Evolutionary conservation across 257 asterid genomes (phyloP).

Genomic region (Osmanthus fragrans): DNA sequence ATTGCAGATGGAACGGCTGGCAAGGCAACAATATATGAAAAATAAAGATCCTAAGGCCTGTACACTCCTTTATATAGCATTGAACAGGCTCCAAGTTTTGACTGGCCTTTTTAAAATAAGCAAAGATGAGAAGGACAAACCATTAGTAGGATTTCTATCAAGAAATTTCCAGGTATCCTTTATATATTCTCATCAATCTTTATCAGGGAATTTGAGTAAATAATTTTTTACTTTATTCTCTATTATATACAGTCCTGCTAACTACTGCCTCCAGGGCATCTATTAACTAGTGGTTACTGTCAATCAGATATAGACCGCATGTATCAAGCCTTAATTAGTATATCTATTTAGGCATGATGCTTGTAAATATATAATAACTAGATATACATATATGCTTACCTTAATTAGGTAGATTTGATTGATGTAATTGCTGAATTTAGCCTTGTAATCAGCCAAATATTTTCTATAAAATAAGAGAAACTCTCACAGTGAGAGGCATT

Average conservation of each 20-base stretch:
- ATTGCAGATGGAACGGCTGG: conserved; percentile 90
- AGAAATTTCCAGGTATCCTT: conserved; percentile 88
- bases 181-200: neutral
- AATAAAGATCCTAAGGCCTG: conserved; percentile 91
- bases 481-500: too few species aligned
- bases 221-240: conserved; percentile 8
- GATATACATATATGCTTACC: too few species aligned
- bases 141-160: conserved; percentile 73
- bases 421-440: too few species aligned
- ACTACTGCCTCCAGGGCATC: conserved; percentile 2
- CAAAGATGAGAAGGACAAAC: conserved; percentile 92
- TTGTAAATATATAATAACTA: too few species aligned
- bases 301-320: too few species aligned
- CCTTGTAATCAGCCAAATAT: too few species aligned
- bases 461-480: too few species aligned
- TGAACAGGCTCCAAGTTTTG: conserved; percentile 92
- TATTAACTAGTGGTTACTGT: conserved; percentile 16
- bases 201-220: conserved; percentile 1
- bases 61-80: conserved; percentile 81
- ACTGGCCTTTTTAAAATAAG: conserved; percentile 94
- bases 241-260: conserved; percentile 8
- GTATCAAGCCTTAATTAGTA: too few species aligned
- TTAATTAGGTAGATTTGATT: too few species aligned
- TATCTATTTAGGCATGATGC: too few species aligned
- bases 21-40: conserved; percentile 81